Evolutionary conservation across 2,329 filamentous ascomycete species (phyloP), one percentile per base, ranked within the genome.

Genomic region (Aspergillus transmontanensis): DNA sequence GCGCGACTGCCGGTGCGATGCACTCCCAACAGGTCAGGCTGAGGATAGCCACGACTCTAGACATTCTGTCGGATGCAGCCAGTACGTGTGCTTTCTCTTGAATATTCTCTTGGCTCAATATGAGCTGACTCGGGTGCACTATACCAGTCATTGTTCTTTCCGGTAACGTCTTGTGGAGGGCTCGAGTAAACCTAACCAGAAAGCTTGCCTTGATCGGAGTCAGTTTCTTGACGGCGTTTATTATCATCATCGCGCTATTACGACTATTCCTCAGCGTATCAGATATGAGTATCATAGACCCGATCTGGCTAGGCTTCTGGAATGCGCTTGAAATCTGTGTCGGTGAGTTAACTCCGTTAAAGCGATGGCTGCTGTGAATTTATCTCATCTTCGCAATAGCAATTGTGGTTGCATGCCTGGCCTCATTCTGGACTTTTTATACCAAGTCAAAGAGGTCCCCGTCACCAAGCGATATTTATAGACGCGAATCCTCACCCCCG

Each of bases 381-480:
- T 12, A 9, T 10, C 54, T 43, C 19, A 23, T 41, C 10, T 11
- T 28, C 14, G 6, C 14, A 9, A n/a, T 14, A 62, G 56, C 57
- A 9, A 51, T 62, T 26, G 56, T 62, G 36, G 57, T 62, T 28
- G 56, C 56, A 1, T 62, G 57, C 10, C 50, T 62, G 11, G 57
- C 61, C 19, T 59, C 61, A 2, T 62, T 59, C 43, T 62, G 61
- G 61, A 62, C 61, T 2, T 46, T 62, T 6, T 59, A 62, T 23
- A 62, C 61, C 11, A 59, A 48, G 28, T 30, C 21, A 26, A 56
- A 59, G 39, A 9, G 41, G 9, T 9, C 41, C 1, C 2, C 41
- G 10, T 9, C 41, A 43, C 12, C 41, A 11, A 21, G 41, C 41
- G 41, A n/a, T 11, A n/a, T n/a, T n/a, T n/a, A 43, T 21, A 10